Evolutionary conservation across 1,284 basidiomycete species (phyloP).

Genomic region (Acaromyces ingoldii): DNA sequence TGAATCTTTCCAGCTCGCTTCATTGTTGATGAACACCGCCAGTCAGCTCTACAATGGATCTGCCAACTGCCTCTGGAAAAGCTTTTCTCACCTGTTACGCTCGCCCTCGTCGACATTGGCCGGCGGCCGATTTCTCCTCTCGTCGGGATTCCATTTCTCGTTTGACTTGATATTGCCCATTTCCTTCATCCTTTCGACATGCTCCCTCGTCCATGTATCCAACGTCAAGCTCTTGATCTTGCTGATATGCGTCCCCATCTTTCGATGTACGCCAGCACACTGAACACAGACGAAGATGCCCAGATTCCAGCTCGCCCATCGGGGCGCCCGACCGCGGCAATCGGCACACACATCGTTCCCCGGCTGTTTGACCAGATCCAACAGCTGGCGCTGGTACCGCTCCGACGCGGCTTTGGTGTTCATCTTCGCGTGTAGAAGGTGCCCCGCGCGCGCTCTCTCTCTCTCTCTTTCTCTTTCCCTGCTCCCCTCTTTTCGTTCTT

Average conservation of each 20-base stretch:
- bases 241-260: slow-evolving; percentile 65
- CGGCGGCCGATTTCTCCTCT: slow-evolving; percentile 69
- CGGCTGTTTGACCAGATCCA: slow-evolving; percentile 64
- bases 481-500: too few relatives aligned
- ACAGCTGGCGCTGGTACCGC: slow-evolving; percentile 63
- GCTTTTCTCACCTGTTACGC: slow-evolving; percentile 57
- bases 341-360: slow-evolving; percentile 83
- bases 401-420: slow-evolving; percentile 55
- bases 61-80: not conserved
- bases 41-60: not conserved
- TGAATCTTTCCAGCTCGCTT: slow-evolving; percentile 76
- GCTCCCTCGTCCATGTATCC: slow-evolving; percentile 78
- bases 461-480: too few relatives aligned
- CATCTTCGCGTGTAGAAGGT: slow-evolving; percentile 15
- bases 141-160: slow-evolving; percentile 68
- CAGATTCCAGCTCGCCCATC: slow-evolving; percentile 76
- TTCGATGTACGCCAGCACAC: slow-evolving; percentile 79
- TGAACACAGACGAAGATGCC: slow-evolving; percentile 58
- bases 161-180: slow-evolving; percentile 74
- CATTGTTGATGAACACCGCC: not conserved
- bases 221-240: slow-evolving; percentile 73
- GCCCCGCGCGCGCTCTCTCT: too few relatives aligned
- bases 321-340: slow-evolving; percentile 67
- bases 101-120: slow-evolving; percentile 71
- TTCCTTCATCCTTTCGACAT: slow-evolving; percentile 69